phyloP scores from a whole-genome alignment of 768 basidiomycete species.

The Mycena capillaripes region DNA sequence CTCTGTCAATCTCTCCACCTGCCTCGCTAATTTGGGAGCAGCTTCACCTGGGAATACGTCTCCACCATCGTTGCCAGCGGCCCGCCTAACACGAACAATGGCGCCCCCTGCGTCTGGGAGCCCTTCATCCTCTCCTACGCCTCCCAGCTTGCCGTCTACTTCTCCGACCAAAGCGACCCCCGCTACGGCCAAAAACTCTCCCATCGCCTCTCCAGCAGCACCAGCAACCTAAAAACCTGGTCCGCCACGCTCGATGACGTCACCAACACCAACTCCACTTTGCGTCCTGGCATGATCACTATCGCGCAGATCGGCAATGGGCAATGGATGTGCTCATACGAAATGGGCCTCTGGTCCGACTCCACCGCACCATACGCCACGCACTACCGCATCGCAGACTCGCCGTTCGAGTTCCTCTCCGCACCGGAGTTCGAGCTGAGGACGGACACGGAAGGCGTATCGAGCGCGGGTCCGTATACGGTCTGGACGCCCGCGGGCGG shows the following conservation, averaged over 20 bases:
- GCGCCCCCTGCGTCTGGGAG: constrained; percentile 38
- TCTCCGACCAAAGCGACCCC: constrained; percentile 40
- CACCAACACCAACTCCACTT: constrained; percentile 25
- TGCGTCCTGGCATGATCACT: constrained; percentile 40
- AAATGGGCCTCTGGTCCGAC: constrained; percentile 30
- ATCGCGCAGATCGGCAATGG: constrained; percentile 38
- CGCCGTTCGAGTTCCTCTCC: constrained; percentile 35
- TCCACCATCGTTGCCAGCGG: constrained; percentile 37
- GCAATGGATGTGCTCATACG: constrained; percentile 37
- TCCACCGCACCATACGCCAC: constrained; percentile 26
- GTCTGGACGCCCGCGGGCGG: constrained; percentile 38
- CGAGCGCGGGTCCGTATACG: constrained; percentile 28
- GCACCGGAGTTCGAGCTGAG: constrained; percentile 22
- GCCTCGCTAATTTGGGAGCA: constrained; percentile 16
- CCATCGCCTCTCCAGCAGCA: constrained; percentile 30
- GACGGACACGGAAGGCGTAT: constrained; percentile 30
- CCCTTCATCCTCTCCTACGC: constrained; percentile 35
- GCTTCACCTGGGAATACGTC: constrained; percentile 27
- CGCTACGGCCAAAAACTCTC: constrained; percentile 37
- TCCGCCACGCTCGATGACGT: constrained; percentile 35
- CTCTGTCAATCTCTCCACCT: constrained; percentile 11
- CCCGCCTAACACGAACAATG: constrained; percentile 33
- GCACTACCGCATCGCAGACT: constrained; percentile 34
- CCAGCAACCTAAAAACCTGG: constrained; percentile 35
- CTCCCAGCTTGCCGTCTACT: constrained; percentile 36